phyloP scores from a whole-genome alignment of 2,329 filamentous ascomycete species.

The Helotiales sp. region DNA sequence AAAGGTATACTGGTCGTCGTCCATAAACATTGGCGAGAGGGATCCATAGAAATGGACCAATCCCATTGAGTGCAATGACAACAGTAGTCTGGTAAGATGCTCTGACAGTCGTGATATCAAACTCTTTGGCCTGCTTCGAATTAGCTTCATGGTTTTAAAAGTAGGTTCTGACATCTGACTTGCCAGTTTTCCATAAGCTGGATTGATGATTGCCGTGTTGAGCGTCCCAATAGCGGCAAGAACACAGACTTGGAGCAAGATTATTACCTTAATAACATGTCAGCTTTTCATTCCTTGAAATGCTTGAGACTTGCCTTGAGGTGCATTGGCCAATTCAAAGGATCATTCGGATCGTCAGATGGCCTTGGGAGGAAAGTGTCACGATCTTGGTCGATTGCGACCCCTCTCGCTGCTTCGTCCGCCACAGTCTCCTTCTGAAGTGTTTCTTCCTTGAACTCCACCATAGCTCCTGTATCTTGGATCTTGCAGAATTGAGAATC shows the following conservation, averaged over 20 bases:
- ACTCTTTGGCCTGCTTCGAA: constrained; percentile 15
- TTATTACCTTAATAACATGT: constrained; percentile 17
- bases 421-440: not conserved
- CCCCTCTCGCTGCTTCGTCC: not conserved
- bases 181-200: constrained; percentile 23
- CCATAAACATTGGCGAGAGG: constrained; percentile 30
- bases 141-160: not conserved
- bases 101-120: constrained; percentile 23
- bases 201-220: constrained; percentile 30
- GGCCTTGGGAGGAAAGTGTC: constrained; percentile 15
- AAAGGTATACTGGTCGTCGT: constrained; percentile 28
- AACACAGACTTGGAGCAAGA: constrained; percentile 29
- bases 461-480: not conserved
- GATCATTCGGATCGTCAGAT: constrained; percentile 26
- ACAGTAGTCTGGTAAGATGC: constrained; percentile 33
- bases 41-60: constrained; percentile 21
- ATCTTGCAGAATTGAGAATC: not conserved
- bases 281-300: not conserved
- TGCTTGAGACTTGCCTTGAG: constrained; percentile 21
- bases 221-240: constrained; percentile 31
- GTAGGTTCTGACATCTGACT: not conserved
- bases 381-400: constrained; percentile 3
- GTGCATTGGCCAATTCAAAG: constrained; percentile 29
- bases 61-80: constrained; percentile 30
- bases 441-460: not conserved